Percentiles rank a stretch among this genome's conserved stretches.
phyloP scores from a whole-genome alignment of 1,139 yeast species.

The Debaryomycetaceae sp. region DNA sequence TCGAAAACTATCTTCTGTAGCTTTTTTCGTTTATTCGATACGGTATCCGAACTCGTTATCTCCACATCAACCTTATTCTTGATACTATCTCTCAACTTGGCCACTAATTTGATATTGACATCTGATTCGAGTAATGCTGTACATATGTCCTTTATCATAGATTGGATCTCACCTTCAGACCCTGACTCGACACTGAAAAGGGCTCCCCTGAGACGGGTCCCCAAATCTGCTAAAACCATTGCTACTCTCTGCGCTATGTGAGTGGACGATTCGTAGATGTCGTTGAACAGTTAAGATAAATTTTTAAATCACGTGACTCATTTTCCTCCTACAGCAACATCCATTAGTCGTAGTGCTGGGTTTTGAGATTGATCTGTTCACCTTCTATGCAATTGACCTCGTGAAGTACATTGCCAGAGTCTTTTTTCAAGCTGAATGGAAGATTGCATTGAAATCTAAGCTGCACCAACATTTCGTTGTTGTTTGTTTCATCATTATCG shows the following conservation, averaged over 20 bases:
- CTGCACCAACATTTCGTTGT: no score
- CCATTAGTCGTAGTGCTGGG: background rate
- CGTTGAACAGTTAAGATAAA: background rate
- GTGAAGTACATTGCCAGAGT: no score
- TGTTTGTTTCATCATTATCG: no score
- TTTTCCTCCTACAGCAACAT: background rate
- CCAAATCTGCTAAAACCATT: slow-evolving; percentile 95
- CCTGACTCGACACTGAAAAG: slow-evolving; percentile 53
- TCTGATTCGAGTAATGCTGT: slow-evolving; percentile 89
- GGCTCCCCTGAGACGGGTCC: slow-evolving; percentile 76
- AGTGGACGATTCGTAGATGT: background rate
- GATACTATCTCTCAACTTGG: slow-evolving; percentile 71
- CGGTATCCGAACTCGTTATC: slow-evolving; percentile 50
- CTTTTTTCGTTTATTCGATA: slow-evolving; percentile 67
- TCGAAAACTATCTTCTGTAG: slow-evolving; percentile 92
- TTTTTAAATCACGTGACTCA: slow-evolving; percentile 1
- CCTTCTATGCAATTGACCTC: no score
- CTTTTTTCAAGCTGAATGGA: no score
- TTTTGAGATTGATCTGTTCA: background rate
- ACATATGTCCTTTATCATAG: slow-evolving; percentile 81
- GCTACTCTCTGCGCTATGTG: background rate
- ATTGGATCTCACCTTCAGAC: slow-evolving; percentile 37
- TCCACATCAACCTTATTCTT: slow-evolving; percentile 47
- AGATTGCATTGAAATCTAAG: no score
- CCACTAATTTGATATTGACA: slow-evolving; percentile 83